phyloP scores from a whole-genome alignment of 352 stramenopile genomes.

The Phytophthora hibernalis region DNA sequence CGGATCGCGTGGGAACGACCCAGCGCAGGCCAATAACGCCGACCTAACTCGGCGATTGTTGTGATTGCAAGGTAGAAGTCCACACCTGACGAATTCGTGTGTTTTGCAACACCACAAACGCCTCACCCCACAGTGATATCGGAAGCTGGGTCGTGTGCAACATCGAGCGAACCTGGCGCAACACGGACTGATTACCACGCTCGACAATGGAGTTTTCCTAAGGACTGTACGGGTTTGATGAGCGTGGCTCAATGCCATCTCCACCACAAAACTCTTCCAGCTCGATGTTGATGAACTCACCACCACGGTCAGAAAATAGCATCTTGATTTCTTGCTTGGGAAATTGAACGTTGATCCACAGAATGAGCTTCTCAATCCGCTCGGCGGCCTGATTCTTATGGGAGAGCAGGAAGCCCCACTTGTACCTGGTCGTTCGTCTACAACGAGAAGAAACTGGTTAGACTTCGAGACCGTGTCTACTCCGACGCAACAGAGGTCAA shows the following conservation, averaged over 20 bases:
- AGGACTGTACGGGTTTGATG: slow-evolving; percentile 1
- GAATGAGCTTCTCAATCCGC: background rate
- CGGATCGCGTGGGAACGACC: too few species aligned
- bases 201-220: background rate
- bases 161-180: slow-evolving; percentile 4
- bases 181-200: background rate
- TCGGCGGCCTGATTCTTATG: background rate
- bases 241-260: background rate
- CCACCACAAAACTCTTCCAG: background rate
- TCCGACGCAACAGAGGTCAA: slow-evolving; percentile 9
- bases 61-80: too few species aligned
- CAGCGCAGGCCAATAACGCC: too few species aligned
- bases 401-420: background rate
- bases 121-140: background rate
- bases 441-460: slow-evolving; percentile 7
- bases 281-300: background rate
- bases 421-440: background rate
- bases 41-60: too few species aligned
- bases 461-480: background rate
- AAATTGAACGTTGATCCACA: background rate
- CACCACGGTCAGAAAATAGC: background rate
- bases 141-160: background rate
- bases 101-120: too few species aligned
- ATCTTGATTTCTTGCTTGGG: background rate
- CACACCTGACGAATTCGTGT: too few species aligned